Evolutionary conservation across 1,139 yeast genomes (phyloP).

Genomic region (Yamadazyma dendronema): DNA sequence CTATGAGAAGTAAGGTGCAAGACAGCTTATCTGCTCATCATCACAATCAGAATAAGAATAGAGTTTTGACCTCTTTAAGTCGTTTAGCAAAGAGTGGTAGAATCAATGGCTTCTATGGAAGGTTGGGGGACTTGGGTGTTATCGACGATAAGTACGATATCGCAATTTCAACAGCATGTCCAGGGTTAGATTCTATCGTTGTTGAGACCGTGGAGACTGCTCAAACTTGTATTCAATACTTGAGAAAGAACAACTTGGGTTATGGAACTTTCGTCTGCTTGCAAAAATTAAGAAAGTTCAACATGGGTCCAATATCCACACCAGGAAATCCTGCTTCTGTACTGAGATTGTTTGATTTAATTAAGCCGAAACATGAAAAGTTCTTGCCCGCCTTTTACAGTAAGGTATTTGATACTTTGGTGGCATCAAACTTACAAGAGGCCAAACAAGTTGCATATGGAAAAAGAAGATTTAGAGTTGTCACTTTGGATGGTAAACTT

Average conservation of each 20-base stretch:
- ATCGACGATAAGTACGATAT: slow-evolving; percentile 87
- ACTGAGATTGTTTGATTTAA: slow-evolving; percentile 82
- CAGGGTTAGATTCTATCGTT: slow-evolving; percentile 87
- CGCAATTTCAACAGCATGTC: slow-evolving; percentile 94
- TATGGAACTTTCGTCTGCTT: slow-evolving; percentile 85
- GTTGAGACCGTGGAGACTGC: slow-evolving; percentile 94
- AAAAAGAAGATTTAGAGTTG: slow-evolving; percentile 76
- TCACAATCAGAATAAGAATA: slow-evolving; percentile 63
- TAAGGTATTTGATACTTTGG: slow-evolving; percentile 82
- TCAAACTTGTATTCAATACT: slow-evolving; percentile 83
- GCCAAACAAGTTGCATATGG: slow-evolving; percentile 93
- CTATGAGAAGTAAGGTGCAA: slow-evolving; percentile 58
- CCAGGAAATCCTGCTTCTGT: slow-evolving; percentile 66
- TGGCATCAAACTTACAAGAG: slow-evolving; percentile 72
- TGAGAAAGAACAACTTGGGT: slow-evolving; percentile 82
- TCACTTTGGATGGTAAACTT: slow-evolving; percentile 86
- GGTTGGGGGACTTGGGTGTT: slow-evolving; percentile 86
- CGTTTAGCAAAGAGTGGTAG: slow-evolving; percentile 79
- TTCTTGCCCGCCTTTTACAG: slow-evolving; percentile 90
- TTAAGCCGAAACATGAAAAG: slow-evolving; percentile 61
- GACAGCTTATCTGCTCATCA: slow-evolving; percentile 63
- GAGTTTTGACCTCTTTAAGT: slow-evolving; percentile 67
- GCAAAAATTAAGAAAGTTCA: slow-evolving; percentile 66
- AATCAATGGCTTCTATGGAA: slow-evolving; percentile 81
- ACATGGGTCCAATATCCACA: slow-evolving; percentile 60